phyloP scores from a whole-genome alignment of 305 asterid species.

The Fraxinus greggii region DNA sequence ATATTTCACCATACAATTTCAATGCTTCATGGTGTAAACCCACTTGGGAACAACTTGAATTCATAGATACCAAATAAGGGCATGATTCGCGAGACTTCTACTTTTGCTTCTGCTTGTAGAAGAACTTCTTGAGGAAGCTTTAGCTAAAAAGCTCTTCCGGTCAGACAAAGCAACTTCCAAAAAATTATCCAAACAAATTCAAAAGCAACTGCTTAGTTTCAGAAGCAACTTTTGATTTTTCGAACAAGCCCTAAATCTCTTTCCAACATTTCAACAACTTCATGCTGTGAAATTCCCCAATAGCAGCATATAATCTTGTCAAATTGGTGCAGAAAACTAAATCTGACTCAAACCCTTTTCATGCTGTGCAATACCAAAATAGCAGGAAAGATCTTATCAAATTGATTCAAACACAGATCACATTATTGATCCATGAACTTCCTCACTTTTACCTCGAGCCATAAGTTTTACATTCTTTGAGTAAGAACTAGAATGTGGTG shows the following conservation, averaged over 20 bases:
- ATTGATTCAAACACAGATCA: constrained; percentile 28
- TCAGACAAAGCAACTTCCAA: background rate
- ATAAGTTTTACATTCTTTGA: constrained; percentile 20
- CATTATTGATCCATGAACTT: constrained; percentile 29
- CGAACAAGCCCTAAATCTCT: constrained; percentile 17
- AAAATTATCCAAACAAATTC: background rate
- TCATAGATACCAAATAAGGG: constrained; percentile 35
- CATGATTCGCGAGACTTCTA: background rate
- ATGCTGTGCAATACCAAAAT: constrained; percentile 13
- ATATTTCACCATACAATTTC: constrained; percentile 34
- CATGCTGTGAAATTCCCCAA: constrained; percentile 19
- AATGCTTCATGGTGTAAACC: constrained; percentile 34
- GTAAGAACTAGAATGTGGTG: constrained; percentile 1
- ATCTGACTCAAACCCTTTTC: constrained; percentile 28
- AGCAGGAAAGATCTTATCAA: constrained; percentile 29
- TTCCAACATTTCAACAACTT: constrained; percentile 19
- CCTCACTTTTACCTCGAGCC: constrained; percentile 22
- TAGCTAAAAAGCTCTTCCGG: background rate
- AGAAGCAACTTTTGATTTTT: background rate
- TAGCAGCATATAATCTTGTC: constrained; percentile 27
- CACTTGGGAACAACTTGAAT: constrained; percentile 36
- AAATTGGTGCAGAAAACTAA: constrained; percentile 33
- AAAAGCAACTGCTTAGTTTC: background rate
- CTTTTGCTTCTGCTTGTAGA: background rate
- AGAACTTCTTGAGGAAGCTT: background rate